phyloP scores from a whole-genome alignment of 2,329 filamentous ascomycete genomes.

The Dichotomopilus funicola region DNA sequence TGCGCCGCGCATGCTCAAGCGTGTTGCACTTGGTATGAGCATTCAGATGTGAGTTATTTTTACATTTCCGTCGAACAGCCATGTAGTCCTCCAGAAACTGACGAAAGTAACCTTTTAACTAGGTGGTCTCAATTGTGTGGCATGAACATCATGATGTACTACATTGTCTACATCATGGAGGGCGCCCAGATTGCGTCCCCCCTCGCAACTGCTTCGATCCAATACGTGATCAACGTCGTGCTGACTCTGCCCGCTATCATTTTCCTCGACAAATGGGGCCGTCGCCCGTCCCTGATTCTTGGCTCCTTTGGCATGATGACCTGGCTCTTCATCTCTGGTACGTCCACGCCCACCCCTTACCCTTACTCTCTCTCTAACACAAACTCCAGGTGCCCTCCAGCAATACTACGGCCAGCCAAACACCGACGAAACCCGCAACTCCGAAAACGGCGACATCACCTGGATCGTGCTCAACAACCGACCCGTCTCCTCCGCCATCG shows the following conservation, averaged over 20 bases:
- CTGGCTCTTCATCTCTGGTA: conserved; percentile 56
- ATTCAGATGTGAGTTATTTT: conserved; percentile 17
- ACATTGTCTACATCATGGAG: conserved; percentile 56
- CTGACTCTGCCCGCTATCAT: conserved; percentile 55
- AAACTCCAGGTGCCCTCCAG: conserved; percentile 44
- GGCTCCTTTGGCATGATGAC: conserved; percentile 53
- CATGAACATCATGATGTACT: conserved; percentile 55
- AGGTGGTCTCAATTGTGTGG: conserved; percentile 55
- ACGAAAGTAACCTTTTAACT: conserved; percentile 22
- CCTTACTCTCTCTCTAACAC: neutral
- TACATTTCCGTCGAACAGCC: too few species aligned
- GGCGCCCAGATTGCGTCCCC: conserved; percentile 49
- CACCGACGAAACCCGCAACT: conserved; percentile 31
- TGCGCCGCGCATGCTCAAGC: conserved; percentile 46
- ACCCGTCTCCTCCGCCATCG: conserved; percentile 54
- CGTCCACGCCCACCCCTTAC: neutral
- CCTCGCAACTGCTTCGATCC: conserved; percentile 54
- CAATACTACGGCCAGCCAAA: conserved; percentile 51
- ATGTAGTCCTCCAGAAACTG: too few species aligned
- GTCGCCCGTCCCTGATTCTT: conserved; percentile 48
- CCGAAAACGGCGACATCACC: conserved; percentile 43
- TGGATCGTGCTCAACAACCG: conserved; percentile 50
- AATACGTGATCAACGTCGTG: conserved; percentile 58
- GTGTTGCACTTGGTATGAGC: conserved; percentile 42
- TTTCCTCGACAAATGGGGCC: conserved; percentile 53